Evolutionary conservation across 805 yeast species (phyloP).

Genomic region (Yamadazyma sp.): DNA sequence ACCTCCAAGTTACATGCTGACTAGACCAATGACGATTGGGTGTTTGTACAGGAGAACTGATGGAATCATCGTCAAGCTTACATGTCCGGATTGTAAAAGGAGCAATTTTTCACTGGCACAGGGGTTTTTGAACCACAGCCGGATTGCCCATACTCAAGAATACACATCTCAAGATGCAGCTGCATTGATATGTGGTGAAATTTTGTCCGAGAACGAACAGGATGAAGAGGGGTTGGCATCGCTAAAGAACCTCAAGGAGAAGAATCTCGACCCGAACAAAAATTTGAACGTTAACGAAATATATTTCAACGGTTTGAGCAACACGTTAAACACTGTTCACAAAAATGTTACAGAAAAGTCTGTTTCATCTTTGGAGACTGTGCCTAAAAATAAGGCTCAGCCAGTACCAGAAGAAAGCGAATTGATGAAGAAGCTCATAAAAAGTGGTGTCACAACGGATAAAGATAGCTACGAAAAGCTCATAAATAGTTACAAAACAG

Average conservation of each 20-base stretch:
- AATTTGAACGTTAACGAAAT: constrained; percentile 39
- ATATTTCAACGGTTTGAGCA: constrained; percentile 33
- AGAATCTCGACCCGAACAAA: constrained; percentile 42
- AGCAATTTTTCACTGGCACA: constrained; percentile 76
- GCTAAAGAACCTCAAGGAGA: constrained; percentile 33
- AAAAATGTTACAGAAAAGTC: constrained; percentile 14
- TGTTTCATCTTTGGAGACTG: constrained; percentile 16
- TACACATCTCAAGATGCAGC: constrained; percentile 74
- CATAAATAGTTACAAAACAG: constrained; percentile 12
- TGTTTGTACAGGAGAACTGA: constrained; percentile 69
- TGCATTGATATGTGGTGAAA: constrained; percentile 63
- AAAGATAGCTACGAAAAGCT: constrained; percentile 13
- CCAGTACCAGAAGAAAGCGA: constrained; percentile 23
- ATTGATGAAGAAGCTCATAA: constrained; percentile 37
- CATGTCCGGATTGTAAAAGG: constrained; percentile 66
- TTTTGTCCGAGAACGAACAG: constrained; percentile 54
- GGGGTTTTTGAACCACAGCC: constrained; percentile 75
- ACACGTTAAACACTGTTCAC: constrained; percentile 28
- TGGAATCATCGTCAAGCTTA: constrained; percentile 65
- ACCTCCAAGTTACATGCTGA: constrained; percentile 38
- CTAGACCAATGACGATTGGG: constrained; percentile 22
- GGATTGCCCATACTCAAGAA: constrained; percentile 71
- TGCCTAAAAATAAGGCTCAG: constrained; percentile 6
- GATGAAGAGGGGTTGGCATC: constrained; percentile 49
- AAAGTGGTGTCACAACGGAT: constrained; percentile 32